These are phyloP conservation scores for Primulina tabacum DNA, from an alignment of 257 asterid genomes.

Conservation along the genomic window DNA sequence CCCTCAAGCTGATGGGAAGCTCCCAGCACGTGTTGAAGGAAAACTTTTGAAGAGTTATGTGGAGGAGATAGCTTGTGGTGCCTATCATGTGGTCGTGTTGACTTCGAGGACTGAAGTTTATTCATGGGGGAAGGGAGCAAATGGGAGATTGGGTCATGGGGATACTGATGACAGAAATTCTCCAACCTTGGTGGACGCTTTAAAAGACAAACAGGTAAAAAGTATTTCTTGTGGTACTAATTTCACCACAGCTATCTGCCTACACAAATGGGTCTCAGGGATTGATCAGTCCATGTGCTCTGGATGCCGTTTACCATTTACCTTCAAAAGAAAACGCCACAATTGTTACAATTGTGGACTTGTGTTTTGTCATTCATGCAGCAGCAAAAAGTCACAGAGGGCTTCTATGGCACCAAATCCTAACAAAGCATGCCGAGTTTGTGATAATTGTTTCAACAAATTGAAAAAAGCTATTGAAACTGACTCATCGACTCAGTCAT, in stretches of 20 bases:
- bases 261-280: constrained; percentile 94
- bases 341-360: constrained; percentile 97
- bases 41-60: constrained; percentile 74
- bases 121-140: constrained; percentile 96
- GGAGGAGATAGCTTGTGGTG: constrained; percentile 93
- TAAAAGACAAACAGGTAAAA: constrained; percentile 90
- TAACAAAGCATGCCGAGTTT: constrained; percentile 82
- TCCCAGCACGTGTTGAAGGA: constrained; percentile 82
- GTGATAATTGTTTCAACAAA: constrained; percentile 79
- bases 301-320: constrained; percentile 87
- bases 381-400: constrained; percentile 82
- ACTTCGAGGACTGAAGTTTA: constrained; percentile 90
- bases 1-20: constrained; percentile 85
- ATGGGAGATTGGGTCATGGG: constrained; percentile 95
- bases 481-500: constrained; percentile 67
- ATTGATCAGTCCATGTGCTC: constrained; percentile 95
- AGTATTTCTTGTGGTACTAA: constrained; percentile 88
- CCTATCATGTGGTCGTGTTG: constrained; percentile 84
- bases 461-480: constrained; percentile 73
- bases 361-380: constrained; percentile 90
- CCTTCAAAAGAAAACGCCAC: constrained; percentile 91
- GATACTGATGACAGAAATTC: constrained; percentile 72
- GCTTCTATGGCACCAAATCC: constrained; percentile 98
- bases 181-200: constrained; percentile 81
- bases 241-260: constrained; percentile 82